Conservation (phyloP, 2,329 filamentous ascomycete genomes). For the Stemphylium lycopersici region DNA sequence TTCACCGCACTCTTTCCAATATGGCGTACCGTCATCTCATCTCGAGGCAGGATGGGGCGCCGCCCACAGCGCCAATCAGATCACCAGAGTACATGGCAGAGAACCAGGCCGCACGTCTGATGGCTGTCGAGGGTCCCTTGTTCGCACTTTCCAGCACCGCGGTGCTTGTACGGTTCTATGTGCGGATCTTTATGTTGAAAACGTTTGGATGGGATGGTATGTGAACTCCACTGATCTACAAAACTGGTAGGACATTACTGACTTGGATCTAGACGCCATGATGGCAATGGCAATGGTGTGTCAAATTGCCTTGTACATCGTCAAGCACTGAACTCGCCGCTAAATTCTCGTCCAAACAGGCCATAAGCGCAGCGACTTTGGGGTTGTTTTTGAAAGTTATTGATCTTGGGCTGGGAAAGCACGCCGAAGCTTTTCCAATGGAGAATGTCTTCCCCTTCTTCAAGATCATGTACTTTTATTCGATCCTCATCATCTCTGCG, state of each 20-base stretch:
- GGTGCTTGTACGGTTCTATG: slow-evolving; percentile 27
- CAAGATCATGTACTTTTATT: slow-evolving; percentile 53
- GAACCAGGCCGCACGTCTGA: slow-evolving; percentile 44
- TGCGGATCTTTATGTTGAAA: slow-evolving; percentile 29
- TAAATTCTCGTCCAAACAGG: slow-evolving; percentile 4
- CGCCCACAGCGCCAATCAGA: slow-evolving; percentile 12
- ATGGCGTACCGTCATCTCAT: slow-evolving; percentile 14
- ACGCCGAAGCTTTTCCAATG: slow-evolving; percentile 43
- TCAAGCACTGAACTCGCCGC: neutral
- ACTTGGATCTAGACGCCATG: slow-evolving; percentile 48
- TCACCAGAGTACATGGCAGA: slow-evolving; percentile 45
- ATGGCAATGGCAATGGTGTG: slow-evolving; percentile 27
- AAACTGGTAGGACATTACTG: slow-evolving; percentile 8
- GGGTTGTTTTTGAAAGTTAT: slow-evolving; percentile 24
- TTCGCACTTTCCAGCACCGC: slow-evolving; percentile 39
- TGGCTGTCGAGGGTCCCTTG: slow-evolving; percentile 50
- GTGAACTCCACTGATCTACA: neutral
- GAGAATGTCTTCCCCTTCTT: slow-evolving; percentile 44
- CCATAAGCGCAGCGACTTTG: slow-evolving; percentile 21
- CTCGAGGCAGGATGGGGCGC: slow-evolving; percentile 12
- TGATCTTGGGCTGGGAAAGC: slow-evolving; percentile 55
- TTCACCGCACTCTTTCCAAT: neutral
- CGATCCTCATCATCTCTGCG: slow-evolving; percentile 54
- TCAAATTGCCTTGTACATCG: neutral
- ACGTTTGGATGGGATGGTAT: slow-evolving; percentile 30